Evolutionary conservation across 352 stramenopile species (phyloP).

Genomic region (Globisporangium perplexum): DNA sequence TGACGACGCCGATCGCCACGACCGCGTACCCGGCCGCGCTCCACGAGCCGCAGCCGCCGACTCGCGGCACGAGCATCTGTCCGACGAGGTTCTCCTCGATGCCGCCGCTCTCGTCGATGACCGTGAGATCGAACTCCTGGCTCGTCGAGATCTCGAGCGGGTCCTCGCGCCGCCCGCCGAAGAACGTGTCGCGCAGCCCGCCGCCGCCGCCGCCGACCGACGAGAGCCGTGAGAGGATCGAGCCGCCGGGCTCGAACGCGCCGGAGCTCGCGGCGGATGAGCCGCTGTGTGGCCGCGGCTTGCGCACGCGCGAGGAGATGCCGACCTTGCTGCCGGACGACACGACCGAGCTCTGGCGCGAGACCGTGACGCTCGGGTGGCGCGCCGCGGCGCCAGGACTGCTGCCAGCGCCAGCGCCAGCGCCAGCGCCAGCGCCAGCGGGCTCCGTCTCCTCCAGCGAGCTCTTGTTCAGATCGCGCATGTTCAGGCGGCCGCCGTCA

Average conservation of each 20-base stretch:
- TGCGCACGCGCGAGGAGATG: conserved; percentile 18
- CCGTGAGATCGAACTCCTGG: conserved; percentile 67
- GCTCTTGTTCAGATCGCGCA: conserved; percentile 2
- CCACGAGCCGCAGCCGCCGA: conserved; percentile 37
- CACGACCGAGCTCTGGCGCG: conserved; percentile 9
- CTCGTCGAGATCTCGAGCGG: conserved; percentile 55
- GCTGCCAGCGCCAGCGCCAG: not conserved
- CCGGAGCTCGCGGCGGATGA: conserved; percentile 20
- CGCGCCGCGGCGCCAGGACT: not conserved
- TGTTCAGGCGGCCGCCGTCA: conserved; percentile 5
- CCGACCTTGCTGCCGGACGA: conserved; percentile 2
- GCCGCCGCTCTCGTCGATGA: conserved; percentile 70
- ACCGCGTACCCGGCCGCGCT: conserved; percentile 43
- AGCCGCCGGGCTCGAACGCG: conserved; percentile 27
- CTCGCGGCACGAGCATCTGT: conserved; percentile 45
- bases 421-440: no score
- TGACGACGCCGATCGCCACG: conserved; percentile 28
- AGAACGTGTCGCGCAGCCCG: conserved; percentile 58
- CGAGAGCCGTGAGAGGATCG: conserved; percentile 35
- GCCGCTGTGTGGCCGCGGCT: conserved; percentile 27
- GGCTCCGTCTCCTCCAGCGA: not conserved
- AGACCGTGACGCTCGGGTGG: conserved; percentile 8
- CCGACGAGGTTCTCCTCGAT: conserved; percentile 47
- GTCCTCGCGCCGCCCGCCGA: conserved; percentile 33
- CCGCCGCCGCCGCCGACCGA: conserved; percentile 18